phyloP scores from a whole-genome alignment of 305 asterid species.

The Withania somnifera region DNA sequence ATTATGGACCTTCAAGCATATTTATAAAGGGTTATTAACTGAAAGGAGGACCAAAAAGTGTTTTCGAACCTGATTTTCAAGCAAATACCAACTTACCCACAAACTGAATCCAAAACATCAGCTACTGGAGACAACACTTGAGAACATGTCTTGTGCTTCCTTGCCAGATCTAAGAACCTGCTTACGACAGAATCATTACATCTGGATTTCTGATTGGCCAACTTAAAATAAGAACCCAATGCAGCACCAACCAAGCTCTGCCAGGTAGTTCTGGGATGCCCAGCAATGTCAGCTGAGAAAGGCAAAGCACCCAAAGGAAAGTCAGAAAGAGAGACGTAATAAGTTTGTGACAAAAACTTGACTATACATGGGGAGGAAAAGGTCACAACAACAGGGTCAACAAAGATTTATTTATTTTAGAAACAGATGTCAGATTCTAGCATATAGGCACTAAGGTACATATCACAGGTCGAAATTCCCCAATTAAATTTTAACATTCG shows the following conservation, averaged over 20 bases:
- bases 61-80: neutral
- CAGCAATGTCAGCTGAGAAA: slow-evolving; percentile 26
- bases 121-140: slow-evolving; percentile 81
- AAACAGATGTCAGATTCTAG: neutral
- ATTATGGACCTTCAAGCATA: slow-evolving; percentile 34
- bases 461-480: neutral
- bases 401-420: neutral
- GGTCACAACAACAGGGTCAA: neutral
- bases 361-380: neutral
- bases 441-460: neutral
- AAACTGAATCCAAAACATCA: slow-evolving; percentile 54
- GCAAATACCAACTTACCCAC: slow-evolving; percentile 33
- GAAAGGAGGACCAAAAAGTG: neutral
- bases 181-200: slow-evolving; percentile 29
- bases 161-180: slow-evolving; percentile 56
- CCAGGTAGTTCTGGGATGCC: slow-evolving; percentile 33
- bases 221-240: slow-evolving; percentile 47
- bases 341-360: neutral
- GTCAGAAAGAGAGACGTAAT: slow-evolving; percentile 1
- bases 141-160: slow-evolving; percentile 52
- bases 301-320: slow-evolving; percentile 2
- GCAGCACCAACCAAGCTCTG: slow-evolving; percentile 71
- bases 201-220: slow-evolving; percentile 23
- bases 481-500: neutral
- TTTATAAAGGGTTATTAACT: slow-evolving; percentile 7